phyloP scores from a whole-genome alignment of 2,329 filamentous ascomycete genomes.

The Penicillium sp. region DNA sequence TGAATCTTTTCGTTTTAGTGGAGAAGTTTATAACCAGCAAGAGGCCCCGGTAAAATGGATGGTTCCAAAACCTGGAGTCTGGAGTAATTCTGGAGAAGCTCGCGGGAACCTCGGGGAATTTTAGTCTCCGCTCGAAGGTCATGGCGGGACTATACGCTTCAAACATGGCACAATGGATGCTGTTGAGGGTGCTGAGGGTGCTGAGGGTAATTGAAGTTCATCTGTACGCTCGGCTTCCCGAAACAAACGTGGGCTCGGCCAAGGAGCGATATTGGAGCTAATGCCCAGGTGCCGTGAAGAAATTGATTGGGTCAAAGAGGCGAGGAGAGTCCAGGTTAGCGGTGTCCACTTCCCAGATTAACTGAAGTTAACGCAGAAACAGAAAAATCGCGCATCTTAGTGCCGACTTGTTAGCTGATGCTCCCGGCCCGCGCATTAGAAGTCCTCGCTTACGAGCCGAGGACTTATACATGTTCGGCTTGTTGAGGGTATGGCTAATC shows the following conservation, averaged over 20 bases:
- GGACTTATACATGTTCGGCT: not conserved
- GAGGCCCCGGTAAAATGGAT: not conserved
- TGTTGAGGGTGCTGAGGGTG: not conserved
- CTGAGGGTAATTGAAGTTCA: no score
- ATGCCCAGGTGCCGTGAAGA: not conserved
- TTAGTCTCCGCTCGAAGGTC: not conserved
- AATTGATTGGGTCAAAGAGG: not conserved
- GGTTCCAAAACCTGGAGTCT: not conserved
- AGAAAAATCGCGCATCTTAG: constrained; percentile 6
- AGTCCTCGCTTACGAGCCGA: constrained; percentile 1
- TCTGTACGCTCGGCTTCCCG: constrained; percentile 4
- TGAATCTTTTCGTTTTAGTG: constrained; percentile 22
- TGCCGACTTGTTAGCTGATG: not conserved
- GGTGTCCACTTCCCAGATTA: not conserved
- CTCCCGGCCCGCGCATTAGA: not conserved
- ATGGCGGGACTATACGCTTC: not conserved
- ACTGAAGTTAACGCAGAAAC: not conserved
- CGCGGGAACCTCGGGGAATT: not conserved
- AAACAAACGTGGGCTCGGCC: not conserved
- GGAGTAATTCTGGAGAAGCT: not conserved
- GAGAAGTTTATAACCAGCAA: constrained; percentile 7
- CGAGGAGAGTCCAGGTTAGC: not conserved
- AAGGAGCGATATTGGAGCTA: not conserved
- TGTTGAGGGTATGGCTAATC: no score
- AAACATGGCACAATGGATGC: not conserved